Percentiles rank a stretch among this genome's conserved stretches.
phyloP scores from a whole-genome alignment of 2,329 filamentous ascomycete species.

The Monilinia fructigena region DNA sequence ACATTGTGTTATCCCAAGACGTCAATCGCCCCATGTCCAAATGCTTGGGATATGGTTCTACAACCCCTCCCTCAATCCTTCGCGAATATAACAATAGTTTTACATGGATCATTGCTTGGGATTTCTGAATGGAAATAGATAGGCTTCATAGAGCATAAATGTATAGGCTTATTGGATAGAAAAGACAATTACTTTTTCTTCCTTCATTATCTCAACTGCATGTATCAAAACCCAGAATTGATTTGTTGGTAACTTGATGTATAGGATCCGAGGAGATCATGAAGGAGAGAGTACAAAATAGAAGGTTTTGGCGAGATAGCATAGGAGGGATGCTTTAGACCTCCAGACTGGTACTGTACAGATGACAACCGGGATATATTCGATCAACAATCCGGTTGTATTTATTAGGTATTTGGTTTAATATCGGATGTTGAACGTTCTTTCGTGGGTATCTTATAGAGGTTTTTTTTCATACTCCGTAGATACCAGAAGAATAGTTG shows the following conservation, averaged over 20 bases:
- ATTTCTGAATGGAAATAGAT: not conserved
- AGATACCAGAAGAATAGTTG: too few relatives aligned
- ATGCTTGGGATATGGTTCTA: not conserved
- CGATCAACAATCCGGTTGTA: not conserved
- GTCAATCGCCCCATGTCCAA: not conserved
- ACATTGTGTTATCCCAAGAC: not conserved
- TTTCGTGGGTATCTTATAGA: not conserved
- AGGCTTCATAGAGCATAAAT: constrained; percentile 3
- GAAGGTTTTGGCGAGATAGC: constrained; percentile 13
- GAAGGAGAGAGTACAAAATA: not conserved
- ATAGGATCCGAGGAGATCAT: not conserved
- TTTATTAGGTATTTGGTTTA: not conserved
- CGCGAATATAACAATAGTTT: not conserved
- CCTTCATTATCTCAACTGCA: not conserved
- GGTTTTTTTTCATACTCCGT: not conserved
- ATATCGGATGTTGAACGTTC: not conserved
- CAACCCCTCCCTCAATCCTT: constrained; percentile 2
- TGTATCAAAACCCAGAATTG: too few relatives aligned
- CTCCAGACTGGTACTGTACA: not conserved
- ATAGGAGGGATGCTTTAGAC: too few relatives aligned
- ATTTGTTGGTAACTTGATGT: not conserved
- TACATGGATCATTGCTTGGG: not conserved
- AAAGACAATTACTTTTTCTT: constrained; percentile 7
- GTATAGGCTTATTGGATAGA: not conserved
- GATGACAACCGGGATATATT: not conserved